These are phyloP conservation scores for Aspergillus fijiensis DNA, from an alignment of 2,329 filamentous ascomycete genomes.

Conservation along the genomic window DNA sequence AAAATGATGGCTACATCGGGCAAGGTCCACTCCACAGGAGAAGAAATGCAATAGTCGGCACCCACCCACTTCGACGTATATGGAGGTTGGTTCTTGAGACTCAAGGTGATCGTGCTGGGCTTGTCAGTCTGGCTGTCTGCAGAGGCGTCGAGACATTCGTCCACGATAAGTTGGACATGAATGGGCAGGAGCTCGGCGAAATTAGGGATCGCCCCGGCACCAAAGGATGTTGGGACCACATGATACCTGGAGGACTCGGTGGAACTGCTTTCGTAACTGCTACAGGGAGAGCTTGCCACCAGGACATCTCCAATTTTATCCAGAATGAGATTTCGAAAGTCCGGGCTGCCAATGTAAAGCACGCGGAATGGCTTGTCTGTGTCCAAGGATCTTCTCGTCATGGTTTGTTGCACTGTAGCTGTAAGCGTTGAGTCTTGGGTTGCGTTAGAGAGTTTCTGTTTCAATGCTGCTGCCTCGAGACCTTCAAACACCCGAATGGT, in stretches of 20 bases:
- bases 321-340: slow-evolving; percentile 42
- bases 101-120: slow-evolving; percentile 36
- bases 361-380: slow-evolving; percentile 47
- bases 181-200: slow-evolving; percentile 51
- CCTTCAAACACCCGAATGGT: slow-evolving; percentile 40
- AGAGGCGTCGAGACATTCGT: slow-evolving; percentile 44
- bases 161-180: slow-evolving; percentile 49
- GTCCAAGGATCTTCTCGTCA: slow-evolving; percentile 41
- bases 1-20: slow-evolving; percentile 50
- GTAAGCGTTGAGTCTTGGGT: slow-evolving; percentile 35
- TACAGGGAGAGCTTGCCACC: slow-evolving; percentile 38
- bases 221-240: slow-evolving; percentile 50
- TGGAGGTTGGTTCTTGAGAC: slow-evolving; percentile 40
- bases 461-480: slow-evolving; percentile 29
- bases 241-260: slow-evolving; percentile 48
- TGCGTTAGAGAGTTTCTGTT: slow-evolving; percentile 27
- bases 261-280: slow-evolving; percentile 34
- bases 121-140: slow-evolving; percentile 25
- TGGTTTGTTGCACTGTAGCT: slow-evolving; percentile 46
- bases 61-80: slow-evolving; percentile 41
- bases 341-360: slow-evolving; percentile 43
- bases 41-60: slow-evolving; percentile 40
- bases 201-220: slow-evolving; percentile 45
- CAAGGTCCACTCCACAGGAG: slow-evolving; percentile 41
- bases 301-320: slow-evolving; percentile 51